These are phyloP conservation scores for Silybum marianum DNA, from an alignment of 129 eudicot genomes.

Conservation along the genomic window DNA sequence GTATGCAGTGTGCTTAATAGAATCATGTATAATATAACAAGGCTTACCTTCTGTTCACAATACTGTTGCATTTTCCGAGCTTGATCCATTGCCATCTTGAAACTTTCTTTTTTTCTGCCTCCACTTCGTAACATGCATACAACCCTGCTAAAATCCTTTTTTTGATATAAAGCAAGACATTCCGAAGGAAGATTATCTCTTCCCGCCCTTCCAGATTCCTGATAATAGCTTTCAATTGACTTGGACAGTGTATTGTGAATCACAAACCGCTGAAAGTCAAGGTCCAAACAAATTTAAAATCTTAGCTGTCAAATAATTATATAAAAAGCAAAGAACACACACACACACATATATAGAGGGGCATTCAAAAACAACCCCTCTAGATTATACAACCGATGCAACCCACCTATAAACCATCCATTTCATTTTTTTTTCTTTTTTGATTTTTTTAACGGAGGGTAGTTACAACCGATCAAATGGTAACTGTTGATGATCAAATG, in stretches of 20 bases:
- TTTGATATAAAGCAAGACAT: slow-evolving; percentile 78
- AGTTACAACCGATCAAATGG: too few species aligned
- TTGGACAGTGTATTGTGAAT: slow-evolving; percentile 92
- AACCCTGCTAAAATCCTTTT: slow-evolving; percentile 92
- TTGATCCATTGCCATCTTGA: slow-evolving; percentile 82
- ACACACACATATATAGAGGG: not conserved
- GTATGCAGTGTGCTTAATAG: not conserved
- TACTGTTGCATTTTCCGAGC: slow-evolving; percentile 92
- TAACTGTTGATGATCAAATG: too few species aligned
- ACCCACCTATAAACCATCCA: too few species aligned
- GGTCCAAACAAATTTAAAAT: not conserved
- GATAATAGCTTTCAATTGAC: slow-evolving; percentile 97
- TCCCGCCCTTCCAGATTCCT: slow-evolving; percentile 99
- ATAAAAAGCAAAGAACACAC: not conserved
- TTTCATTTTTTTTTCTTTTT: too few species aligned
- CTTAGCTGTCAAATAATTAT: not conserved
- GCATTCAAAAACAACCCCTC: too few species aligned
- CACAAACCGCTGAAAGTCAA: slow-evolving; percentile 82
- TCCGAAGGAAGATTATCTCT: slow-evolving; percentile 78
- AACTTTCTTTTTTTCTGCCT: slow-evolving; percentile 53
- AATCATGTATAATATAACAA: not conserved
- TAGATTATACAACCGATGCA: too few species aligned
- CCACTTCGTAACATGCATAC: slow-evolving; percentile 97
- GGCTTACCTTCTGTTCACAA: slow-evolving; percentile 77
- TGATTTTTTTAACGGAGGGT: too few species aligned